These are phyloP conservation scores for Madurella fahalii DNA, from an alignment of 2,329 filamentous ascomycete genomes.

Conservation along the genomic window DNA sequence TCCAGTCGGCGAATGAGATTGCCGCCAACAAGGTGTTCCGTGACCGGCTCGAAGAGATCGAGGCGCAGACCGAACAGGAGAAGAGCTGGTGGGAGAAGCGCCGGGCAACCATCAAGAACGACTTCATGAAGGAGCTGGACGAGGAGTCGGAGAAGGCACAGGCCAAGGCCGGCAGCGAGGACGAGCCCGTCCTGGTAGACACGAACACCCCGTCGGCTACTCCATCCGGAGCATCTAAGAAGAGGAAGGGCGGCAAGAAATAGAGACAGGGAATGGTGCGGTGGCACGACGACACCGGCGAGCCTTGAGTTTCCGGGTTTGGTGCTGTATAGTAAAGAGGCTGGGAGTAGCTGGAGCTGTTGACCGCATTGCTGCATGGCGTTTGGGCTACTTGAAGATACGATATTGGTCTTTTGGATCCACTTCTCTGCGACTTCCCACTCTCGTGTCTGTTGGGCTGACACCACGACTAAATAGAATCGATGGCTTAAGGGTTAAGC, in stretches of 20 bases:
- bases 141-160: conserved; percentile 50
- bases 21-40: conserved; percentile 77
- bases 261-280: conserved; percentile 26
- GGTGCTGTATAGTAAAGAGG: conserved; percentile 12
- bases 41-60: conserved; percentile 69
- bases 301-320: not conserved
- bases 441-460: no score
- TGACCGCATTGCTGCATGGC: conserved; percentile 25
- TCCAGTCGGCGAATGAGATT: conserved; percentile 97
- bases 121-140: conserved; percentile 83
- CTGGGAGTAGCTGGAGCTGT: not conserved
- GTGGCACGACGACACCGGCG: not conserved
- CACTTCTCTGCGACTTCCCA: not conserved
- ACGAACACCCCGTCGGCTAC: conserved; percentile 37
- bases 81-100: conserved; percentile 92
- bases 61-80: conserved; percentile 66
- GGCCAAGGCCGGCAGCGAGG: conserved; percentile 51
- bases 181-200: conserved; percentile 77
- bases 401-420: conserved; percentile 1
- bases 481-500: no score
- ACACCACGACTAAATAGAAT: no score
- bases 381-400: conserved; percentile 20
- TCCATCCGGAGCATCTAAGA: conserved; percentile 45
- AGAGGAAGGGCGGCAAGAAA: conserved; percentile 64
- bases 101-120: conserved; percentile 65